These are phyloP conservation scores for Orbilia quercus DNA, from an alignment of 2,329 filamentous ascomycete genomes.

Conservation along the genomic window DNA sequence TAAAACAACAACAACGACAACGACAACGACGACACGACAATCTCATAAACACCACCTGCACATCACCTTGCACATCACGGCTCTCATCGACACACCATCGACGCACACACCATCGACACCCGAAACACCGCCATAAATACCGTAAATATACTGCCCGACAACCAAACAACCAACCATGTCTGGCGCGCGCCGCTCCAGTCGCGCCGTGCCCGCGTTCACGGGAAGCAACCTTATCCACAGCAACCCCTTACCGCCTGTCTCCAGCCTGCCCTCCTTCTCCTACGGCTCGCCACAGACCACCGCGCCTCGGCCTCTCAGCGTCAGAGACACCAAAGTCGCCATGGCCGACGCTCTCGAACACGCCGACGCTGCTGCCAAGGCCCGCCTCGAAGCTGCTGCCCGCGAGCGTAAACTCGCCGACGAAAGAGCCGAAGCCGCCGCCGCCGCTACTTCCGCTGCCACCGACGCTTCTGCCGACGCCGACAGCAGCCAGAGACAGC, in stretches of 20 bases:
- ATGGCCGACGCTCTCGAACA: constrained; percentile 44
- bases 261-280: constrained; percentile 39
- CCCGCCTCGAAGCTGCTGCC: constrained; percentile 53
- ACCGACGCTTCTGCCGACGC: background rate
- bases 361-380: constrained; percentile 41
- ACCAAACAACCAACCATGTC: too few relatives aligned
- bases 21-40: too few relatives aligned
- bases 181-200: constrained; percentile 28
- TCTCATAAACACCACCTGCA: too few relatives aligned
- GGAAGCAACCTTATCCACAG: constrained; percentile 51
- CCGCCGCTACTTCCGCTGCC: constrained; percentile 12
- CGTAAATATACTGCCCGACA: too few relatives aligned
- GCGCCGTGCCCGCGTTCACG: constrained; percentile 49
- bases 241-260: constrained; percentile 42
- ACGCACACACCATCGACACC: background rate
- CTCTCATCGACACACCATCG: background rate
- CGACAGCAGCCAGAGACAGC: constrained; percentile 19
- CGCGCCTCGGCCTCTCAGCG: constrained; percentile 33
- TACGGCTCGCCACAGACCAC: constrained; percentile 44
- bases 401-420: constrained; percentile 44
- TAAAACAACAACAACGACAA: too few relatives aligned
- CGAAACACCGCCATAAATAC: too few relatives aligned
- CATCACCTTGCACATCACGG: too few relatives aligned
- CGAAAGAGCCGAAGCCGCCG: constrained; percentile 32
- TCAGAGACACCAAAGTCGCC: constrained; percentile 33